Percentiles rank a stretch among this genome's conserved stretches.
Conservation (phyloP, 345 rosid species). For the Hirschfeldia incana region DNA sequence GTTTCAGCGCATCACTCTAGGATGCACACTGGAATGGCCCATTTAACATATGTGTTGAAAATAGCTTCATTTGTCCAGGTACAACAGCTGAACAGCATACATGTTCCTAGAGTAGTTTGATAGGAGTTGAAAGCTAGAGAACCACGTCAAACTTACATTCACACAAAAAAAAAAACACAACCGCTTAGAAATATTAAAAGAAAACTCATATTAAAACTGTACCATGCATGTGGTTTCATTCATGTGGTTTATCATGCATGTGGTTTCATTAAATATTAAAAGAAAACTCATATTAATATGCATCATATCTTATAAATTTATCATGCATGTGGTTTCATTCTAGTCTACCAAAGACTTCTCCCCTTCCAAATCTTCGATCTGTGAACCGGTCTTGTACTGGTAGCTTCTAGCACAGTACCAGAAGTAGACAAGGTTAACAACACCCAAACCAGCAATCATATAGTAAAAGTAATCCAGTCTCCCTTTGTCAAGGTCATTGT, state of each 20-base stretch:
- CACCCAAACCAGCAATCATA: conserved; percentile 52
- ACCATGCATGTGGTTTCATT: conserved; percentile 8
- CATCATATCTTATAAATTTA: background rate
- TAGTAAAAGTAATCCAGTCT: conserved; percentile 62
- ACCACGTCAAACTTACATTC: background rate
- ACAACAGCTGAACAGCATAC: background rate
- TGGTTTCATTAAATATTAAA: conserved; percentile 5
- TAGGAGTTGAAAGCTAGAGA: background rate
- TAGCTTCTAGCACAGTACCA: conserved; percentile 46
- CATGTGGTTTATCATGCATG: background rate
- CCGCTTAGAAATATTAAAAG: background rate
- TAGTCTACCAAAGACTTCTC: conserved; percentile 10
- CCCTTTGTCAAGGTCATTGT: conserved; percentile 49
- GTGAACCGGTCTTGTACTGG: conserved; percentile 43
- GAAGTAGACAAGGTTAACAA: conserved; percentile 50
- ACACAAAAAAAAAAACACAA: background rate
- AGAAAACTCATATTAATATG: no score
- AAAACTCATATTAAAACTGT: background rate
- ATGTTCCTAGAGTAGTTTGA: background rate
- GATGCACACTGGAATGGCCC: background rate
- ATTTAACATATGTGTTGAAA: background rate
- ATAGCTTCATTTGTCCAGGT: background rate
- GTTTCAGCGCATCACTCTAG: background rate
- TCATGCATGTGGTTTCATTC: conserved; percentile 12
- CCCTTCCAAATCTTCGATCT: conserved; percentile 1